A percentile compares a stretch with the other conserved stretches of the same genome.
Evolutionary conservation across 1,139 yeast species (phyloP).

Genomic region (Suhomyces bolitotheri): DNA sequence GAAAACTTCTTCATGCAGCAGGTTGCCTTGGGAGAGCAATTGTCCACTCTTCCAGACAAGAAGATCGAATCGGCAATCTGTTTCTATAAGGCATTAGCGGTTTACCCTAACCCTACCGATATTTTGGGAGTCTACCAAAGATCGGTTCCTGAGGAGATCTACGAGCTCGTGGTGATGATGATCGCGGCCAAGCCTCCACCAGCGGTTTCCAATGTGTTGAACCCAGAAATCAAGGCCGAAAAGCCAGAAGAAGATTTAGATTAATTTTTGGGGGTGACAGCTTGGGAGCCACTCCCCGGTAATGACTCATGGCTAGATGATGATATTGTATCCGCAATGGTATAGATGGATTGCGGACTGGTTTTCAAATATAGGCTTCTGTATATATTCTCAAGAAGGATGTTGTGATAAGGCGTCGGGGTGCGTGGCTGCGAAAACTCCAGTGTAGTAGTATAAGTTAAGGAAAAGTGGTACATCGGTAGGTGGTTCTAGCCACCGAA

Average conservation of each 20-base stretch:
- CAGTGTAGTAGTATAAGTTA: too few relatives aligned
- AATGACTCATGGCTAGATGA: conserved; percentile 10
- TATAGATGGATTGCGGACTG: conserved; percentile 10
- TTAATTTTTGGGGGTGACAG: too few relatives aligned
- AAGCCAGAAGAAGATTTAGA: conserved; percentile 44
- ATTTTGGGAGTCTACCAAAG: conserved; percentile 86
- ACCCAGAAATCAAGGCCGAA: conserved; percentile 23
- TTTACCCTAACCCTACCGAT: conserved; percentile 93
- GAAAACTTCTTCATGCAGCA: conserved; percentile 78
- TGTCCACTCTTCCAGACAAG: conserved; percentile 56
- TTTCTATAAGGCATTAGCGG: conserved; percentile 92
- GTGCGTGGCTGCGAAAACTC: conserved; percentile 1
- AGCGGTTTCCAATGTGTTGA: conserved; percentile 68
- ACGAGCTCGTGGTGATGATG: conserved; percentile 83
- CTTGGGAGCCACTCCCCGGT: background rate
- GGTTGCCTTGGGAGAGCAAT: conserved; percentile 81
- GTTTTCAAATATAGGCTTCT: conserved; percentile 7
- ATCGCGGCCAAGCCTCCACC: conserved; percentile 88
- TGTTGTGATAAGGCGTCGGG: too few relatives aligned
- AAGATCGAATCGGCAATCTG: conserved; percentile 81
- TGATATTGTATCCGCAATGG: conserved; percentile 8
- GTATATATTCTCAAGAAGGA: conserved; percentile 7
- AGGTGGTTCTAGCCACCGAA: too few relatives aligned
- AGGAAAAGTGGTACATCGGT: too few relatives aligned
- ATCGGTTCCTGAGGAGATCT: conserved; percentile 77